Evolutionary conservation across 805 yeast genomes (phyloP).

Genomic region (Candida cerambycidarum): DNA sequence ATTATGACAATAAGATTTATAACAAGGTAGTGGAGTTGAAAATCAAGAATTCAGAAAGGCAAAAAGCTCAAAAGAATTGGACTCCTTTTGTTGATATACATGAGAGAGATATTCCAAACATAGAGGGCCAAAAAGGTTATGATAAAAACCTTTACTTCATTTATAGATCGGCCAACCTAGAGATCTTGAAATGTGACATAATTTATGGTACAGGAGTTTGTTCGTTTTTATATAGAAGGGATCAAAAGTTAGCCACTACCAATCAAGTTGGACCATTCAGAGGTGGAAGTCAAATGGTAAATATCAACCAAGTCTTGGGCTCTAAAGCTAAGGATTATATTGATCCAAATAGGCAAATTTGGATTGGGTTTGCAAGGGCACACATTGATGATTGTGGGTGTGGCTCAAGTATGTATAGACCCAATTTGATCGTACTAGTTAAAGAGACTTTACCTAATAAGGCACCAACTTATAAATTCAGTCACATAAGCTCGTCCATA

Average conservation of each 20-base stretch:
- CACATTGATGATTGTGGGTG: slow-evolving; percentile 42
- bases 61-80: slow-evolving; percentile 36
- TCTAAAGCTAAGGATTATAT: slow-evolving; percentile 12
- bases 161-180: slow-evolving; percentile 31
- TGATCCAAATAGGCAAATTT: slow-evolving; percentile 28
- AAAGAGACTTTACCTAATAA: slow-evolving; percentile 9
- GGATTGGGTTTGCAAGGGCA: slow-evolving; percentile 43
- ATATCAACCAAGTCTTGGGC: slow-evolving; percentile 19
- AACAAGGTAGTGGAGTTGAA: slow-evolving; percentile 21
- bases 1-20: slow-evolving; percentile 18
- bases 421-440: slow-evolving; percentile 34
- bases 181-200: slow-evolving; percentile 18
- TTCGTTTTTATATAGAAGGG: slow-evolving; percentile 13
- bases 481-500: slow-evolving; percentile 32
- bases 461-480: slow-evolving; percentile 19
- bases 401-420: slow-evolving; percentile 39
- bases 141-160: slow-evolving; percentile 26
- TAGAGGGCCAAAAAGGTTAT: no score
- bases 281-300: slow-evolving; percentile 38
- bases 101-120: slow-evolving; percentile 20
- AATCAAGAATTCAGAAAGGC: slow-evolving; percentile 15
- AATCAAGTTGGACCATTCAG: slow-evolving; percentile 31
- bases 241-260: slow-evolving; percentile 6
- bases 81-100: slow-evolving; percentile 35
- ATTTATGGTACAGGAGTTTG: slow-evolving; percentile 16